Evolutionary conservation across 257 asterid species (phyloP).

Genomic region (Solanum ahanhuiri): DNA sequence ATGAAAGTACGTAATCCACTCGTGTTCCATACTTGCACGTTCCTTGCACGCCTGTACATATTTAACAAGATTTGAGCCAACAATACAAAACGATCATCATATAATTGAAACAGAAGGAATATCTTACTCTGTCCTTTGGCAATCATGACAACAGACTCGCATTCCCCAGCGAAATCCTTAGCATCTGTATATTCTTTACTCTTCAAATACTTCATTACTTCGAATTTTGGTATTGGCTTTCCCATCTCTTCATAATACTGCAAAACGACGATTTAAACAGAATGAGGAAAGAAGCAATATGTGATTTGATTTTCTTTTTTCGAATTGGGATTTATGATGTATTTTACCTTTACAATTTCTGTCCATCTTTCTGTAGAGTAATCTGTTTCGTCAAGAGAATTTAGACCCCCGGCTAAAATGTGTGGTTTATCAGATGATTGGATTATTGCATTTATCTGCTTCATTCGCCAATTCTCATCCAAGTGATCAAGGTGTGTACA

Average conservation of each 20-base stretch:
- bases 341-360: constrained; percentile 66
- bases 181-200: constrained; percentile 63
- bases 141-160: constrained; percentile 88
- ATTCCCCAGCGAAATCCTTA: constrained; percentile 79
- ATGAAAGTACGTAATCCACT: no score
- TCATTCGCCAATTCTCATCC: constrained; percentile 89
- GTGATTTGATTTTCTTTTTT: neutral
- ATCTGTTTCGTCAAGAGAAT: constrained; percentile 79
- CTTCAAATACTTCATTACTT: constrained; percentile 79
- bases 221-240: constrained; percentile 73
- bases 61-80: neutral
- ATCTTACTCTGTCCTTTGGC: constrained; percentile 93
- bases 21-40: constrained; percentile 41
- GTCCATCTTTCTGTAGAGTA: constrained; percentile 90
- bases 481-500: constrained; percentile 85
- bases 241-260: constrained; percentile 93
- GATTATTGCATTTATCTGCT: constrained; percentile 76
- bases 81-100: neutral
- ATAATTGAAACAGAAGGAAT: neutral
- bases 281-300: neutral
- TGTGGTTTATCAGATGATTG: constrained; percentile 71
- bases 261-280: neutral
- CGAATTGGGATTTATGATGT: neutral
- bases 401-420: constrained; percentile 83
- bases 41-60: constrained; percentile 73